A percentile compares a stretch with the other conserved stretches of the same genome.
Conservation (phyloP, 1,284 basidiomycete genomes). For the Ustilago shanxiensis region DNA sequence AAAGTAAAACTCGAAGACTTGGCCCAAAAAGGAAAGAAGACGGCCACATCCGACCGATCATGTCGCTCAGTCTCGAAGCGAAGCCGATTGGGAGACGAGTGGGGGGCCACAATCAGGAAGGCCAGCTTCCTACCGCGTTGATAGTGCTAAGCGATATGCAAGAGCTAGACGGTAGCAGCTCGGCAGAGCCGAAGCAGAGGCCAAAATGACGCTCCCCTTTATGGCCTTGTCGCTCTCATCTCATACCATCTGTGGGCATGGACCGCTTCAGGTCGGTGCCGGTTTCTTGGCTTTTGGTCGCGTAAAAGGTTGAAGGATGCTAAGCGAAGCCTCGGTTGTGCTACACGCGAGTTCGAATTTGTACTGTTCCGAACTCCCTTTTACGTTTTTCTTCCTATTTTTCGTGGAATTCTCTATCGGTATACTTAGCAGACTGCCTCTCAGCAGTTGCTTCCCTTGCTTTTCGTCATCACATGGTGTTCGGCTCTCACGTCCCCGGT, state of each 20-base stretch:
- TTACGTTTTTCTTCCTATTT: not conserved
- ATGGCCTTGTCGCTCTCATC: too few relatives aligned
- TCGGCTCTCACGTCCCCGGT: slow-evolving; percentile 13
- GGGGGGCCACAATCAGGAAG: not conserved
- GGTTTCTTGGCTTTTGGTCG: not conserved
- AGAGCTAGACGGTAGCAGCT: not conserved
- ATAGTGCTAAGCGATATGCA: not conserved
- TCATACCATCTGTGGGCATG: not conserved
- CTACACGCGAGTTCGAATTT: slow-evolving; percentile 15
- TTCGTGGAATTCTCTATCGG: not conserved
- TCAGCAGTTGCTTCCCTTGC: not conserved
- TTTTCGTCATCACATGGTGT: not conserved
- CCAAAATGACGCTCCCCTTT: slow-evolving; percentile 11
- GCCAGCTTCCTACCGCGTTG: not conserved
- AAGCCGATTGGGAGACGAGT: not conserved
- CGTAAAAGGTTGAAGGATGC: not conserved
- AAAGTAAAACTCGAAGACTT: not conserved
- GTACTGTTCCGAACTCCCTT: not conserved
- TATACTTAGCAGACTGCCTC: not conserved
- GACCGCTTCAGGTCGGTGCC: not conserved
- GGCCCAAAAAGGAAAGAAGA: slow-evolving; percentile 8
- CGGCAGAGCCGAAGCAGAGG: not conserved
- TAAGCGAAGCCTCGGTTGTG: slow-evolving; percentile 15
- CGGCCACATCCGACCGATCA: not conserved
- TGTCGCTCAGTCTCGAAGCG: not conserved